These are phyloP conservation scores for Microdochium paspali DNA, from an alignment of 2,329 filamentous ascomycete species.

Conservation along the genomic window DNA sequence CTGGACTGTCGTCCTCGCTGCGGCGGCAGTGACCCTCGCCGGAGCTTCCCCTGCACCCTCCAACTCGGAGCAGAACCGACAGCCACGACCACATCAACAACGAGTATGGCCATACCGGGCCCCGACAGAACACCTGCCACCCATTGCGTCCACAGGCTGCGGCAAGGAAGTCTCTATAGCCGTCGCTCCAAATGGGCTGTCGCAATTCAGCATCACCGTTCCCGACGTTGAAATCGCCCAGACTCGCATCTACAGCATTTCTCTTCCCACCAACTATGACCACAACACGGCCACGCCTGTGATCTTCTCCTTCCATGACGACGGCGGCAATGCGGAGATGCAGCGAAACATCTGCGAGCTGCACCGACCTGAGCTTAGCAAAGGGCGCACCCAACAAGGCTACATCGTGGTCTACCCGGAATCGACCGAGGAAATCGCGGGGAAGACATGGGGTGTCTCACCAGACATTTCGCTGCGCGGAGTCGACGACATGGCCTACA, in stretches of 20 bases:
- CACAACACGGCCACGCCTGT: not conserved
- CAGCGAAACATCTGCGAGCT: not conserved
- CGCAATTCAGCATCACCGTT: not conserved
- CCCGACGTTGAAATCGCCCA: not conserved
- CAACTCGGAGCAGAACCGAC: too few relatives aligned
- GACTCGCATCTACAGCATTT: not conserved
- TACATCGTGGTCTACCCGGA: not conserved
- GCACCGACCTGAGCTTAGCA: not conserved
- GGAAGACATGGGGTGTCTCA: conserved; percentile 3
- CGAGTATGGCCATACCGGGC: not conserved
- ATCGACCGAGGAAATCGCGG: not conserved
- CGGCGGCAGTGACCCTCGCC: too few relatives aligned
- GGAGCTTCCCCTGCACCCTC: too few relatives aligned
- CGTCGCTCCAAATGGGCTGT: not conserved
- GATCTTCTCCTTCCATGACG: not conserved
- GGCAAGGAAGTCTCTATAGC: not conserved
- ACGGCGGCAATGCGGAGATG: not conserved
- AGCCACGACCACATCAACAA: not conserved
- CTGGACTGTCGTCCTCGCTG: not conserved
- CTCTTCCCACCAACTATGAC: not conserved
- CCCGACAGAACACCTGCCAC: not conserved
- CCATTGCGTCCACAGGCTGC: not conserved
- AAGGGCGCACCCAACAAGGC: not conserved
- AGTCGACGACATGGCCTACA: conserved; percentile 6
- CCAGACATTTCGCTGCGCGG: conserved; percentile 2